phyloP scores from a whole-genome alignment of 2,329 filamentous ascomycete species.

The Hyphodiscus sp. region DNA sequence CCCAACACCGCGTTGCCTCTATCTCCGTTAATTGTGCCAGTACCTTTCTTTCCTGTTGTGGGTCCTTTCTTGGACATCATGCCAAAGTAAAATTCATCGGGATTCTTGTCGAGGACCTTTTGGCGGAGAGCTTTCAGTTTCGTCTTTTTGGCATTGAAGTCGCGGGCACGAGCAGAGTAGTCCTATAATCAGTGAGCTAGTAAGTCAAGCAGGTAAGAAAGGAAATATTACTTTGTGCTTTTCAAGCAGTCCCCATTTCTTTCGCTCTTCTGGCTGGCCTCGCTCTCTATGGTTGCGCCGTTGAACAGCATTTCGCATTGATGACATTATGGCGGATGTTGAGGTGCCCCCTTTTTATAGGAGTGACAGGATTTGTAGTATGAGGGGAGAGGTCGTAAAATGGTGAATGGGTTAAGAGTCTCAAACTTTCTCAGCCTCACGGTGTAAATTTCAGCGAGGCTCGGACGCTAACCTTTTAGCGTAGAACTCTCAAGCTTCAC shows the following conservation, averaged over 20 bases:
- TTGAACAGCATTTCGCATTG: conserved; percentile 60
- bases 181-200: conserved; percentile 35
- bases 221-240: conserved; percentile 70
- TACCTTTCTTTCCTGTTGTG: conserved; percentile 46
- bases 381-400: neutral
- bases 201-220: neutral
- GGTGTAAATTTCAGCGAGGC: neutral
- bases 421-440: conserved; percentile 1
- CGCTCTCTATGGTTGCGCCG: conserved; percentile 86
- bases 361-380: no score
- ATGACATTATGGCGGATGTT: conserved; percentile 41
- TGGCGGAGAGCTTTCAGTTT: conserved; percentile 52
- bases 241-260: conserved; percentile 85
- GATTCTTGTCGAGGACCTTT: conserved; percentile 60
- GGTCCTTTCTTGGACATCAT: conserved; percentile 59
- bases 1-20: conserved; percentile 50
- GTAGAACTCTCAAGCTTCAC: neutral
- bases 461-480: neutral
- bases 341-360: neutral
- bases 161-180: conserved; percentile 57
- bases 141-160: conserved; percentile 60
- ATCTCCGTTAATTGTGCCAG: conserved; percentile 50
- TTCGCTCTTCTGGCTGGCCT: conserved; percentile 75
- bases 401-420: neutral
- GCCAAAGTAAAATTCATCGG: conserved; percentile 68